These are phyloP conservation scores for Eustoma russellianum DNA, from an alignment of 257 asterid species.

Conservation along the genomic window DNA sequence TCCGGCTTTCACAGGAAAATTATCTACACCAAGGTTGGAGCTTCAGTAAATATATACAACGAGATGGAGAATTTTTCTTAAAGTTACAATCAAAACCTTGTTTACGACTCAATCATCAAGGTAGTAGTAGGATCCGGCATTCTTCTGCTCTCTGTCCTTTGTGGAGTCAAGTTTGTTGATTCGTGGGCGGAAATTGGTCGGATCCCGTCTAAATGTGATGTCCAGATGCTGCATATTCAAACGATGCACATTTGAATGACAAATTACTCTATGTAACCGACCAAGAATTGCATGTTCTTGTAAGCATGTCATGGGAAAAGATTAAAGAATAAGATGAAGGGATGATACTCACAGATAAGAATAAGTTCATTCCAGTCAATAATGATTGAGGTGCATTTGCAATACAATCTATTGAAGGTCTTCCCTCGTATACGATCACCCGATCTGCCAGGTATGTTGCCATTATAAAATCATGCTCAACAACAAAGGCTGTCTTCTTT, in stretches of 20 bases:
- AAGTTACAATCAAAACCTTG: neutral
- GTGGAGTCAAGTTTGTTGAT: constrained; percentile 94
- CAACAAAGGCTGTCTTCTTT: constrained; percentile 89
- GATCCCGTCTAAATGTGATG: constrained; percentile 93
- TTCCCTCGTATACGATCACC: constrained; percentile 90
- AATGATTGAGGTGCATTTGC: constrained; percentile 95
- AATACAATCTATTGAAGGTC: constrained; percentile 71
- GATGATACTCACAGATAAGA: constrained; percentile 71
- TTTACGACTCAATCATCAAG: constrained; percentile 55
- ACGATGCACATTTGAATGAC: no score
- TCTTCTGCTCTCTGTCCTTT: constrained; percentile 93
- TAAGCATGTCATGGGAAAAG: no score
- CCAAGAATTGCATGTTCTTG: no score
- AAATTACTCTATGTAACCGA: no score
- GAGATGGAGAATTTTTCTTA: neutral
- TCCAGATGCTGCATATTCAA: constrained; percentile 69
- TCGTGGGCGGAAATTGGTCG: constrained; percentile 89
- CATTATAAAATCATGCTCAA: constrained; percentile 97
- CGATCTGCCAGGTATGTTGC: constrained; percentile 98
- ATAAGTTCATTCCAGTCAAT: constrained; percentile 94
- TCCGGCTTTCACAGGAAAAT: neutral
- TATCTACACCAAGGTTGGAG: neutral
- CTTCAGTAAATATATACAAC: constrained; percentile 4
- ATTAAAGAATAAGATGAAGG: no score
- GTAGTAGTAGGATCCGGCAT: constrained; percentile 88